Conservation (phyloP, 2,329 filamentous ascomycete species). For the Talaromyces sp. region DNA sequence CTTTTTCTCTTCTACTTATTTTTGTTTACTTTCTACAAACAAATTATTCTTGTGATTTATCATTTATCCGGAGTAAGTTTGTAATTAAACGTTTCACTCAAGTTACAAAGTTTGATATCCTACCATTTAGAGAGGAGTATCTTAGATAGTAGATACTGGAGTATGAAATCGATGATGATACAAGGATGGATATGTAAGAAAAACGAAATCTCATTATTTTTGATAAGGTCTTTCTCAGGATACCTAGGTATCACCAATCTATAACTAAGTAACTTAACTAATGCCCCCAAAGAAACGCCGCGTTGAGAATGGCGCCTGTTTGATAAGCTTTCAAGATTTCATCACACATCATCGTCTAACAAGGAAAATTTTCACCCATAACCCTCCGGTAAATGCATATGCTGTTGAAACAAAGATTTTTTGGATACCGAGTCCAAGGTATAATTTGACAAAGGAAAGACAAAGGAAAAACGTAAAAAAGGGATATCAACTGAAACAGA, state of each 20-base stretch:
- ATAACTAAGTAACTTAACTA: conserved; percentile 1
- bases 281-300: conserved; percentile 17
- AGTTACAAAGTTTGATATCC: too few species aligned
- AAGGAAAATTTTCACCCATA: conserved; percentile 7
- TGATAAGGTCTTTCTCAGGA: conserved; percentile 2
- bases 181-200: background rate
- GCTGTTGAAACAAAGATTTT: conserved; percentile 16
- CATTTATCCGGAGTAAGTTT: background rate
- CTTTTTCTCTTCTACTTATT: background rate
- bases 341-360: conserved; percentile 16
- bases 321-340: conserved; percentile 11
- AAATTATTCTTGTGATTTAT: background rate
- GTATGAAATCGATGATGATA: too few species aligned
- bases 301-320: conserved; percentile 20
- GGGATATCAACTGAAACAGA: conserved; percentile 13
- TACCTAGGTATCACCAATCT: background rate
- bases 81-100: too few species aligned
- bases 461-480: conserved; percentile 13
- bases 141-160: too few species aligned
- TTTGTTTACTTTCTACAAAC: background rate
- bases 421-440: conserved; percentile 5
- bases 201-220: conserved; percentile 1
- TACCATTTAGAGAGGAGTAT: too few species aligned
- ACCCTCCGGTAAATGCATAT: conserved; percentile 14
- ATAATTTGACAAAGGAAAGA: conserved; percentile 5